These are phyloP conservation scores for Eucalyptus lansdowneana DNA, from an alignment of 345 rosid genomes.

Conservation along the genomic window DNA sequence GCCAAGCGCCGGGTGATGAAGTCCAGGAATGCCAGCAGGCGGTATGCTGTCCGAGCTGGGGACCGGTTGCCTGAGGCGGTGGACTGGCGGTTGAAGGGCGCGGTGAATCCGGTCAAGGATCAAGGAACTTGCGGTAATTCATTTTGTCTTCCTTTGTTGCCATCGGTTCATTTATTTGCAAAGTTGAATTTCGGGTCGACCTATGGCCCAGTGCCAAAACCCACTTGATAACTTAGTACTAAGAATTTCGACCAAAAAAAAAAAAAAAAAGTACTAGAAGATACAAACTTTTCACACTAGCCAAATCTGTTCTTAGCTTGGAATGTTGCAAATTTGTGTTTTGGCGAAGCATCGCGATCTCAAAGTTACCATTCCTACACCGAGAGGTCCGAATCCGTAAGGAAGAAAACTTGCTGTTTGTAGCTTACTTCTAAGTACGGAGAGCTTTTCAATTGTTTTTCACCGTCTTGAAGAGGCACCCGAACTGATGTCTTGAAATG, in stretches of 20 bases:
- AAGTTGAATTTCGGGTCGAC: background rate
- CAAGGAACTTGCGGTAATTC: constrained; percentile 28
- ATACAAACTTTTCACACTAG: too few species aligned
- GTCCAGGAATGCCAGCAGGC: constrained; percentile 1
- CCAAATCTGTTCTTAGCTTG: background rate
- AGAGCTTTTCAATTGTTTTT: background rate
- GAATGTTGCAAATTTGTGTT: background rate
- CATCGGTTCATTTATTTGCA: background rate
- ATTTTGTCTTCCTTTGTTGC: background rate
- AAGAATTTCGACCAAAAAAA: too few species aligned
- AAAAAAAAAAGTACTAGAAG: too few species aligned
- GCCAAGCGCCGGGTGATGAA: constrained; percentile 2
- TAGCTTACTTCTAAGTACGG: background rate
- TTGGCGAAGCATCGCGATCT: background rate
- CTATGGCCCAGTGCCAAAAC: background rate
- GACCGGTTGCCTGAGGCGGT: constrained; percentile 19
- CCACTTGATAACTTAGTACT: background rate
- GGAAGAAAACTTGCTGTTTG: background rate
- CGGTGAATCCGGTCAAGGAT: constrained; percentile 27
- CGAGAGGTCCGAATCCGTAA: background rate
- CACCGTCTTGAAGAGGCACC: background rate
- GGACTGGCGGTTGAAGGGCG: constrained; percentile 35
- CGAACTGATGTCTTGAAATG: background rate
- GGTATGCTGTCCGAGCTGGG: constrained; percentile 1
- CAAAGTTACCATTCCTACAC: background rate